Evolutionary conservation across 164 flowering plant genomes (phyloP).

Genomic region (Chloranthus sessilifolius): DNA sequence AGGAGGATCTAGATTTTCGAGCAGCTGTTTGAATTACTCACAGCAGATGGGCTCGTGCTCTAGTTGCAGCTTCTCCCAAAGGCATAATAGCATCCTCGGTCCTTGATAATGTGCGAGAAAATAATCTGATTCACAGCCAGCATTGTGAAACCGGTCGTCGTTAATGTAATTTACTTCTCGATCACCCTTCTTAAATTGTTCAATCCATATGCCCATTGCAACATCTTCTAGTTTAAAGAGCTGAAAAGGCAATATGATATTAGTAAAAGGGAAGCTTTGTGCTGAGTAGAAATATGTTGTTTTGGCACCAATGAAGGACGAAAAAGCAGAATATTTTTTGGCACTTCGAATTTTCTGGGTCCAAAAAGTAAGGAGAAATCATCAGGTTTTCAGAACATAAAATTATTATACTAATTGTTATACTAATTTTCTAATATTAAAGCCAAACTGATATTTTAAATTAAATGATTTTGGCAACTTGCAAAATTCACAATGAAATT

Average conservation of each 20-base stretch:
- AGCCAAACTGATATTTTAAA: no score
- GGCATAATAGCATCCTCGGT: conserved; percentile 75
- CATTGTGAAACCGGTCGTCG: conserved; percentile 63
- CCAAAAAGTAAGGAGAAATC: no score
- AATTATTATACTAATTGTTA: no score
- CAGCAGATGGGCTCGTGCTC: conserved; percentile 64
- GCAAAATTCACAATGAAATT: no score
- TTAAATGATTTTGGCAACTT: no score
- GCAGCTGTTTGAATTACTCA: conserved; percentile 45
- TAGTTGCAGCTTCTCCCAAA: conserved; percentile 81
- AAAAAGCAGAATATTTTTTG: no score
- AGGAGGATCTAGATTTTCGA: no score
- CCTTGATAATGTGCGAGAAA: conserved; percentile 85
- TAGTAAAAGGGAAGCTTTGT: neutral
- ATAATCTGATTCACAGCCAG: conserved; percentile 74
- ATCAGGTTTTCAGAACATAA: no score
- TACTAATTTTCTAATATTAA: no score
- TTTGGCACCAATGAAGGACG: no score
- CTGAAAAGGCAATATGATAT: conserved; percentile 28
- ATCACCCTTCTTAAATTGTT: conserved; percentile 47
- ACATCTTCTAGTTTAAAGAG: conserved; percentile 93
- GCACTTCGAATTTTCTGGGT: no score
- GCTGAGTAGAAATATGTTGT: no score
- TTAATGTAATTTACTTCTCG: conserved; percentile 45
- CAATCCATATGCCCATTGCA: conserved; percentile 94